Evolutionary conservation across 345 rosid species (phyloP), one percentile per base, ranked within the genome.

Genomic region (Pseudoturritis turrita): DNA sequence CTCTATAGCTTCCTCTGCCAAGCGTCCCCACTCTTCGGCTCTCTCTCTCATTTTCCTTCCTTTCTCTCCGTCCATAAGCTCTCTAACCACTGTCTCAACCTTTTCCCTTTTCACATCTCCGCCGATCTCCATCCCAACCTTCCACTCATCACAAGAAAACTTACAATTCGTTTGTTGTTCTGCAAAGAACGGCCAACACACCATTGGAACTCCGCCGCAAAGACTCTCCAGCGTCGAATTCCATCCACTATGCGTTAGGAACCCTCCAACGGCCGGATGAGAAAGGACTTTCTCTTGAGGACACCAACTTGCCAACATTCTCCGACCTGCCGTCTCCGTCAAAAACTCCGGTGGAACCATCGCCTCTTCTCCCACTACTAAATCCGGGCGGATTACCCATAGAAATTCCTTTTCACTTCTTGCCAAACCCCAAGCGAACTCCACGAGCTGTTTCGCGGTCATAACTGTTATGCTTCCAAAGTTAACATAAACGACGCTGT

Each of bases 171-270:
- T 87, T 37, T 69, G 86, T 36, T 87, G 92, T 47, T 87, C 92
- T 0, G 88, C 88, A 10, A 87, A 87, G 70, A 87, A 85, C 2
- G 92, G 87, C 88, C 89, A 87, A 41, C 87, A 82, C 3, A 74
- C 26, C 88, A 85, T 64, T 2, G 92, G 86, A 62, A 85, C 85
- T 5, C 89, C 89, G 0, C 70, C 56, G 1, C 53, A 56, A 0
- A 87, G 64, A 23, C 89, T 83, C 68, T 85, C 92, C 2, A 85
- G 17, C 3, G 82, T 87, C 3, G 92, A 87, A 26, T 87, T 87
- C 92, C 92, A 87, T 13, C 92, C 92, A 14, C 79, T 59, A n/a
- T 87, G 92, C 0, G 86, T 85, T 35, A 87, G 71, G 62, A 87
- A 81, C n/a, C 80, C 85, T 6, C 88, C 88, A 0, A 82, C 4